These are phyloP conservation scores for Solanum hybrid DNA, from an alignment of 305 asterid genomes.

Conservation along the genomic window DNA sequence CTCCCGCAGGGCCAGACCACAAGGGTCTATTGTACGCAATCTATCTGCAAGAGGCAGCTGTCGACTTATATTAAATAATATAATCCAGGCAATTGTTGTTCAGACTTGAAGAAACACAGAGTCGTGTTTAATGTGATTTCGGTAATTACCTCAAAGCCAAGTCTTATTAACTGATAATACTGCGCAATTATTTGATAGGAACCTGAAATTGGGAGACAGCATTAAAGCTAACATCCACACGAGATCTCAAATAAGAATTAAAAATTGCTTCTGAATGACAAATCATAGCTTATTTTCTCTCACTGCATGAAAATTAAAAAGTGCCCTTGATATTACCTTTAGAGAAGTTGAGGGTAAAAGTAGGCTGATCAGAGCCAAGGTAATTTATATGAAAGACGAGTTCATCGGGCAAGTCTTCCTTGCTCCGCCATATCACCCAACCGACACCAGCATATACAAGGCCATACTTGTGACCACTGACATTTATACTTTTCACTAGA, in stretches of 20 bases:
- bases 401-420: constrained; percentile 50
- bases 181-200: constrained; percentile 56
- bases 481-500: constrained; percentile 56
- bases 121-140: not conserved
- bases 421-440: constrained; percentile 60
- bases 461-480: constrained; percentile 12
- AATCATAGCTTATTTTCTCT: not conserved
- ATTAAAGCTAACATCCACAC: not conserved
- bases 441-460: constrained; percentile 64
- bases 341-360: constrained; percentile 60
- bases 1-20: not conserved
- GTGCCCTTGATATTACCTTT: constrained; percentile 23
- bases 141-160: constrained; percentile 52
- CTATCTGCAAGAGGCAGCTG: not conserved
- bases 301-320: not conserved
- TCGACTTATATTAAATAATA: not conserved
- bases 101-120: not conserved
- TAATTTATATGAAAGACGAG: constrained; percentile 59
- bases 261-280: not conserved
- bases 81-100: not conserved
- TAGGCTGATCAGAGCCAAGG: constrained; percentile 67
- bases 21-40: not conserved
- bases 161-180: constrained; percentile 64
- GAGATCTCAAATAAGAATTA: not conserved
- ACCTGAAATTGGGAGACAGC: constrained; percentile 25